Evolutionary conservation across 176 grass and related monocot species (phyloP), one percentile per base, ranked within the genome.

Genomic region (Bromus sterilis): DNA sequence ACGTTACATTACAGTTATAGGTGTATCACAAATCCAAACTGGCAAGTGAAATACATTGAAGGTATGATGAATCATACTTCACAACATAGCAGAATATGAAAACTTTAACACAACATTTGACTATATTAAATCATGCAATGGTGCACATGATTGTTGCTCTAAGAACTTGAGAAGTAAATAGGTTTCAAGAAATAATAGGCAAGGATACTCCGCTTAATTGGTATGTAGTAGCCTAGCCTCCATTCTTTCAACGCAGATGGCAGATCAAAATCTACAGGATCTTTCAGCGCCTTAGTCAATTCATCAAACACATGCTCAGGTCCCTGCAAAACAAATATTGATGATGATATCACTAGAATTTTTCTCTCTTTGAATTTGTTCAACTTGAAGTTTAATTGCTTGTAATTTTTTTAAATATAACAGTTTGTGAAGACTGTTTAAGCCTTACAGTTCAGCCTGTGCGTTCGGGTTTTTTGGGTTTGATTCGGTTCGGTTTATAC

Each of bases 181-280:
- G 49, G 49, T 2, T 53, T 53, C 49, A 53, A 53, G 12, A 31
- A 77, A 78, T 41, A 39, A n/a, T 7, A 58, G 31, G 2, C 86
- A 67, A 16, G 86, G 90, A 92, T 89, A 92, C 90, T 92, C 11
- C 86, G 90, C 74, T 89, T 92, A 57, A 92, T 92, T 44, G 67
- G 82, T 56, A 56, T 48, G 30, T 89, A 92, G 55, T 88, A 78
- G 7, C 48, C 68, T 30, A 74, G 75, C 69, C 80, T 89, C 83
- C 75, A 86, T 86, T 86, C 68, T 80, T 86, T 86, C 83, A 89
- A 51, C 3, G 26, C 24, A 32, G 79, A 66, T 5, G 51, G 86
- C 16, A 85, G 78, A 48, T 92, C 83, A 83, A 92, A 92, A 29
- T 86, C 90, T 10, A 62, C 62, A 64, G 55, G 61, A 20, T 37